Conservation (phyloP, 1,284 basidiomycete species). For the Ustilago loliicola region DNA sequence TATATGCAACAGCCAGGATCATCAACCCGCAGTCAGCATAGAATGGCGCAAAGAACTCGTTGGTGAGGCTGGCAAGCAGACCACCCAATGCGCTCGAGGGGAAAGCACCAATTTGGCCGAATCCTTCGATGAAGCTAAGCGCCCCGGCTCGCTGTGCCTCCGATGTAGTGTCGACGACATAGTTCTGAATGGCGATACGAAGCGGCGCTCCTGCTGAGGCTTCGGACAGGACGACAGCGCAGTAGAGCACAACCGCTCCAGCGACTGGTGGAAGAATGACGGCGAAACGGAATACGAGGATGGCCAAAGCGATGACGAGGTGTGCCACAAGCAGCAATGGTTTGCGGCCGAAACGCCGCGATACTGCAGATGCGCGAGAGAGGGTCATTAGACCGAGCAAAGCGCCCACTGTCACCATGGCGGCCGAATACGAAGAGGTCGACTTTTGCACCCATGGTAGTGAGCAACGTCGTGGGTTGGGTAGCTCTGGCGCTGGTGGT, state of each 20-base stretch:
- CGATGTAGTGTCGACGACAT: slow-evolving; percentile 64
- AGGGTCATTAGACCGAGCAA: slow-evolving; percentile 58
- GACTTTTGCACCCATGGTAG: slow-evolving; percentile 57
- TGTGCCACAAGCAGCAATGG: slow-evolving; percentile 58
- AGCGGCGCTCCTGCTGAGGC: slow-evolving; percentile 61
- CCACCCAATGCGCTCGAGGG: slow-evolving; percentile 61
- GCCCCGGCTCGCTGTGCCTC: slow-evolving; percentile 57
- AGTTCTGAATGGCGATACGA: slow-evolving; percentile 63
- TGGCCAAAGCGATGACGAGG: slow-evolving; percentile 50
- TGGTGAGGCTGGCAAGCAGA: slow-evolving; percentile 56
- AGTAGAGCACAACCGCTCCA: slow-evolving; percentile 51
- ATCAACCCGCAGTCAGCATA: slow-evolving; percentile 58
- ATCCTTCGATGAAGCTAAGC: slow-evolving; percentile 65
- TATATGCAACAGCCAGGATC: slow-evolving; percentile 52
- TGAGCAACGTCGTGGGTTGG: slow-evolving; percentile 53
- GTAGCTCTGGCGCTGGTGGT: slow-evolving; percentile 54
- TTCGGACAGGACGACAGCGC: slow-evolving; percentile 57
- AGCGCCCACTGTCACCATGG: slow-evolving; percentile 61
- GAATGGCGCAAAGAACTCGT: slow-evolving; percentile 64
- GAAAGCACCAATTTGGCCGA: slow-evolving; percentile 64
- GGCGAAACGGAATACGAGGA: slow-evolving; percentile 52
- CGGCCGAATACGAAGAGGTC: slow-evolving; percentile 61
- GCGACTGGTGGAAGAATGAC: slow-evolving; percentile 53
- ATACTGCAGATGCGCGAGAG: slow-evolving; percentile 49
- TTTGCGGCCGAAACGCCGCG: slow-evolving; percentile 59